A percentile compares a stretch with the other conserved stretches of the same genome.
Evolutionary conservation across 2,329 filamentous ascomycete species (phyloP).

Genomic region (Allantophomopsis cytisporea): DNA sequence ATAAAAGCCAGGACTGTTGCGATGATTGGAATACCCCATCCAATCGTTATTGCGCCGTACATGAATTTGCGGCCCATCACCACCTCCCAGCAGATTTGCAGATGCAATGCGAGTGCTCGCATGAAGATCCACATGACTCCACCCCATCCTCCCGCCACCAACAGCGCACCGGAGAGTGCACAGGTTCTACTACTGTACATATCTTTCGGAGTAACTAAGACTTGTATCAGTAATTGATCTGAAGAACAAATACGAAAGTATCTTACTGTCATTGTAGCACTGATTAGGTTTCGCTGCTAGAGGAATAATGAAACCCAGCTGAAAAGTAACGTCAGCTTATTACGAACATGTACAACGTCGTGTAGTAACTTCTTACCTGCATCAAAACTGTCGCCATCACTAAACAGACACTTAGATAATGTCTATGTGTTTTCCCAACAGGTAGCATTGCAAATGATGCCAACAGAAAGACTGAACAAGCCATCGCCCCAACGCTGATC

Average conservation of each 20-base stretch:
- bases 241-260: too few relatives aligned
- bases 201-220: conserved; percentile 66
- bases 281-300: conserved; percentile 65
- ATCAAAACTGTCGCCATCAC: conserved; percentile 64
- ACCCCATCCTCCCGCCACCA: conserved; percentile 76
- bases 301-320: conserved; percentile 87
- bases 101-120: conserved; percentile 78
- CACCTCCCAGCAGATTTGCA: conserved; percentile 97
- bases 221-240: too few relatives aligned
- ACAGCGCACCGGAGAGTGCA: conserved; percentile 74
- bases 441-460: conserved; percentile 70
- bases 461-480: conserved; percentile 63
- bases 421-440: conserved; percentile 77
- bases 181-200: conserved; percentile 76
- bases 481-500: conserved; percentile 62
- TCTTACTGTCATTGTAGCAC: conserved; percentile 59
- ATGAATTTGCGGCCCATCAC: conserved; percentile 83
- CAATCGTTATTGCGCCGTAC: conserved; percentile 64
- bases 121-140: conserved; percentile 86
- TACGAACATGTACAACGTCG: conserved; percentile 2
- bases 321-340: conserved; percentile 9
- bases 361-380: conserved; percentile 43
- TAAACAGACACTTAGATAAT: conserved; percentile 86
- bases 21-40: conserved; percentile 72
- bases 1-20: conserved; percentile 66